Conservation (phyloP, 2,329 filamentous ascomycete genomes). For the Dryadomyces quercus-mongolicae region DNA sequence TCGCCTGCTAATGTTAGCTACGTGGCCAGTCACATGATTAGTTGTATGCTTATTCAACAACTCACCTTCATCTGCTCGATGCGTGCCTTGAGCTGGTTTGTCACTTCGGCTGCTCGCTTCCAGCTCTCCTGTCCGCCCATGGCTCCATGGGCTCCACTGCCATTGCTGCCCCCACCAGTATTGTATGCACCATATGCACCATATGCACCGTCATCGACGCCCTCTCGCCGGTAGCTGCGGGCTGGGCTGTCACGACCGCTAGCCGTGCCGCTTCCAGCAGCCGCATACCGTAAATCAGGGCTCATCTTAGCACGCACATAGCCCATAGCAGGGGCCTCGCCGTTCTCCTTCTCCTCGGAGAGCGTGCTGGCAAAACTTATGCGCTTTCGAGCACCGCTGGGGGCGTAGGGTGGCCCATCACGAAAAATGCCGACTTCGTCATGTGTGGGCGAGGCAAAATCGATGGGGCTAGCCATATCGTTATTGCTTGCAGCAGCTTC, state of each 20-base stretch:
- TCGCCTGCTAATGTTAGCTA: conserved; percentile 6
- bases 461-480: conserved; percentile 17
- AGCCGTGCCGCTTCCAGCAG: conserved; percentile 30
- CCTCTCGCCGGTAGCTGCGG: conserved; percentile 33
- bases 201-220: conserved; percentile 10
- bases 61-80: conserved; percentile 95
- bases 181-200: conserved; percentile 2
- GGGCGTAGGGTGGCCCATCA: conserved; percentile 30
- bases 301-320: conserved; percentile 41
- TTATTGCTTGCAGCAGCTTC: conserved; percentile 25
- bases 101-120: conserved; percentile 94
- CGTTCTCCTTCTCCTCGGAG: conserved; percentile 71
- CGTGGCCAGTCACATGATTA: background rate
- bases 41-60: conserved; percentile 1
- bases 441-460: conserved; percentile 36
- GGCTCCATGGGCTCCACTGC: background rate
- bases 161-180: conserved; percentile 2
- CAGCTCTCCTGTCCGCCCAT: conserved; percentile 71
- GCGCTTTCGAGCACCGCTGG: conserved; percentile 27
- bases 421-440: conserved; percentile 51
- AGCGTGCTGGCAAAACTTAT: conserved; percentile 53
- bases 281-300: conserved; percentile 38
- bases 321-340: conserved; percentile 23
- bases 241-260: conserved; percentile 49
- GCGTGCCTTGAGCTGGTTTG: conserved; percentile 88